Percentiles rank a stretch among this genome's conserved stretches.
Evolutionary conservation across 352 stramenopile species (phyloP).

Genomic region (Lagenidium giganteum): DNA sequence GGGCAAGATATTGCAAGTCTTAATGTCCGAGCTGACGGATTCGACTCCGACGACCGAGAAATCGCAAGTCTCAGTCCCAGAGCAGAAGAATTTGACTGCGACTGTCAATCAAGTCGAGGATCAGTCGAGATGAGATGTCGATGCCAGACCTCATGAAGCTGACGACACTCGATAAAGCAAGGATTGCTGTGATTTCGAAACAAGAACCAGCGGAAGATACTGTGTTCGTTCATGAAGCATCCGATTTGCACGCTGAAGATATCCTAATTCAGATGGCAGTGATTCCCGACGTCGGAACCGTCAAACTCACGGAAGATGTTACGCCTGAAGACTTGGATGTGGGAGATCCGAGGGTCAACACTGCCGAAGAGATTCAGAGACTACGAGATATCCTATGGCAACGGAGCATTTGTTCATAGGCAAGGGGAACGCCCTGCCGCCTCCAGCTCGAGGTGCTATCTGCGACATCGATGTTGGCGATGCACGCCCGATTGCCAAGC

Average conservation of each 20-base stretch:
- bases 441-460: constrained; percentile 8
- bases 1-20: no score
- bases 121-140: no score
- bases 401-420: constrained; percentile 16
- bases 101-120: no score
- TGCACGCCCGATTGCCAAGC: constrained; percentile 15
- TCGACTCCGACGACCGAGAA: no score
- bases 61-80: no score
- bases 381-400: constrained; percentile 17
- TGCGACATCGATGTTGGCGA: constrained; percentile 29
- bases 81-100: no score
- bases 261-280: constrained; percentile 11
- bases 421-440: constrained; percentile 15
- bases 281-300: constrained; percentile 15
- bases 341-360: not conserved
- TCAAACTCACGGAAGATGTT: constrained; percentile 1
- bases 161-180: no score
- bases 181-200: no score
- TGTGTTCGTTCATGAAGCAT: constrained; percentile 11
- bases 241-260: constrained; percentile 7
- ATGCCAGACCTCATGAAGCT: no score
- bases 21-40: no score
- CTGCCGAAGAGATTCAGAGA: constrained; percentile 10
- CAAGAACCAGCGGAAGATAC: not conserved
- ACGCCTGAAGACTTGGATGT: constrained; percentile 18